Evolutionary conservation across 2,329 filamentous ascomycete genomes (phyloP), one percentile per base, ranked within the genome.

Genomic region (Diaporthe aspalathi): DNA sequence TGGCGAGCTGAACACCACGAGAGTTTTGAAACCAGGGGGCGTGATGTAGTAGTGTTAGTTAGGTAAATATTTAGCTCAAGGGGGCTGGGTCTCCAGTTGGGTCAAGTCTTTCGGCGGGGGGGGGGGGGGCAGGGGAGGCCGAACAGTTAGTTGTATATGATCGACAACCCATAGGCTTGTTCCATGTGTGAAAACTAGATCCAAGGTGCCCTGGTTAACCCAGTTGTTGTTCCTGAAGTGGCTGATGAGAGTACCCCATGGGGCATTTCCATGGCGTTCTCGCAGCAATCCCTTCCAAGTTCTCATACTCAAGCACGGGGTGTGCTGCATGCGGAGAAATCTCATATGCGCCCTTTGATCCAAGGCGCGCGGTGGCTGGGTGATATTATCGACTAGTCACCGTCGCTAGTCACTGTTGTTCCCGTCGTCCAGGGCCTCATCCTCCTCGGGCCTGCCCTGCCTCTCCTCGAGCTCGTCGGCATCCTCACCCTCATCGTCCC

Each of bases 391-490:
- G 68, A 29, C 74, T 78, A 89, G 70, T 90, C 88, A 75, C 88
- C 90, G 73, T 91, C 89, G 65, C 88, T 86, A 38, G 70, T 90
- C 88, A 75, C 88, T 90, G 73, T 91, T 89, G 66, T 88, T 86
- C 14, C 87, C 89, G 76, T 85, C 82, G 74, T 91, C 89, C 71
- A 91, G 79, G 16, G 89, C 90, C 74, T 92, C 91, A 70, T 91
- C 90, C 32, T 84, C 87, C 1, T 84, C 83, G 5, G 85, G 85
- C 74, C 83, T 83, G 5, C 81, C 76, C 62, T 84, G 81, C 32
- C 83, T 83, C 22, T 83, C 81, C 67, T 84, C 77, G 43, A 84
- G 84, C 57, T 87, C 86, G 38, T 87, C 87, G 12, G 83, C 82
- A 5, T 84, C 84, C 65, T 88, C 87, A 50, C 88, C 86, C 54